Evolutionary conservation across 2,329 filamentous ascomycete species (phyloP).

Genomic region (Calonectria fujianensis): DNA sequence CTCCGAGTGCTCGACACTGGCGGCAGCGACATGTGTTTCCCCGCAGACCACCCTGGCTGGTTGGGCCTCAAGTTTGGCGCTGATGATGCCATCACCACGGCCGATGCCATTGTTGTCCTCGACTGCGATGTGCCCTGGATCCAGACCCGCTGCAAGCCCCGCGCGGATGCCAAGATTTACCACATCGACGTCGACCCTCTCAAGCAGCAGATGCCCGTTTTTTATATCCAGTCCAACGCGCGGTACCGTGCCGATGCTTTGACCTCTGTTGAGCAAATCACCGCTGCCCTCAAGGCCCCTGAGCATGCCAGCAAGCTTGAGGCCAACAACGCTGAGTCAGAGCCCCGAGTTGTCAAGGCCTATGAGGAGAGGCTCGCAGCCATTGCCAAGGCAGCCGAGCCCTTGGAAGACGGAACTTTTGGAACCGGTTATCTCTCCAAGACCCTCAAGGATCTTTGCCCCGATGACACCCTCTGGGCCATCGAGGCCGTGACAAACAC

Average conservation of each 20-base stretch:
- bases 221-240: constrained; percentile 80
- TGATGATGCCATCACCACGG: constrained; percentile 82
- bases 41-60: constrained; percentile 80
- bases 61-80: constrained; percentile 83
- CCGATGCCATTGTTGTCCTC: constrained; percentile 89
- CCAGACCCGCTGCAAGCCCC: constrained; percentile 80
- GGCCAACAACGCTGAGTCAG: constrained; percentile 43
- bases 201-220: constrained; percentile 83
- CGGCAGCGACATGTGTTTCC: constrained; percentile 89
- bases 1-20: constrained; percentile 84
- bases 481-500: constrained; percentile 87
- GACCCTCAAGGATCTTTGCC: constrained; percentile 58
- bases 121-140: constrained; percentile 98
- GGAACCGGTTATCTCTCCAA: constrained; percentile 64
- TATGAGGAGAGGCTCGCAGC: constrained; percentile 75
- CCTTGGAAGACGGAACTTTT: constrained; percentile 74
- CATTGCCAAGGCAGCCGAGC: constrained; percentile 75
- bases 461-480: constrained; percentile 79
- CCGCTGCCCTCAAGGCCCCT: constrained; percentile 73
- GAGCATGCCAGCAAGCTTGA: constrained; percentile 63
- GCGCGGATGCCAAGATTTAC: constrained; percentile 72
- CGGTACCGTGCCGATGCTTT: constrained; percentile 81
- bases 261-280: constrained; percentile 81
- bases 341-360: constrained; percentile 71
- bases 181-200: constrained; percentile 80